Evolutionary conservation across 768 basidiomycete genomes (phyloP), one percentile per base, ranked within the genome.

Genomic region (Clavulina sp.): DNA sequence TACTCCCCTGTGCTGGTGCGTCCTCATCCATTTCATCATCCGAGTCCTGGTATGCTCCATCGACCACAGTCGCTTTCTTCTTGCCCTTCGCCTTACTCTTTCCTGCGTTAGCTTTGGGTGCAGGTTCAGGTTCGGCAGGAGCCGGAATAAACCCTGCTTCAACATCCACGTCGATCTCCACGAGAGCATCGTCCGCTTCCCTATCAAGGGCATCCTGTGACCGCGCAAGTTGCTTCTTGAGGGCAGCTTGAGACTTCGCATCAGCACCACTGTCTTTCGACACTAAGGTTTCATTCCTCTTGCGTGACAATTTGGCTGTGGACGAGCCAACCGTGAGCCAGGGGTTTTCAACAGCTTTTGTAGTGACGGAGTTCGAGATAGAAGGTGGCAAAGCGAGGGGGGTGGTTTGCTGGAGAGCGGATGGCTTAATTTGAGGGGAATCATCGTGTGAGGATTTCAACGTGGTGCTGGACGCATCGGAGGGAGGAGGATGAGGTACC

Each of bases 271-370:
- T 81, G 54, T 74, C 72, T 59, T 86, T 89, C 57, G 74, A 72
- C 21, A 87, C 74, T 3, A 77, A 63, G 6, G 84, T 70, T 53
- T 81, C 75, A 63, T 89, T 92, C 55, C 74, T 75, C 63, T 83
- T 87, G 54, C 77, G 76, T 0, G 77, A 68, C 2, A 69, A 65
- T 49, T 77, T 81, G 21, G 65, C 62, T 3, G 69, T 59, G 1
- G 68, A 48, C 3, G 63, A 52, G 7, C 52, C 48, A 6, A 66
- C 66, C 1, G 66, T 65, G 18, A 95, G 78, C 89, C 93, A 96
- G 6, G 92, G 92, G 63, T 97, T 97, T 6, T 56, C 53, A 19
- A 62, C 61, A 21, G 53, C 47, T 48, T 6, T 50, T 21, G 56
- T 56, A 40, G 9, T 51, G 55, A 4, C 52, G 33, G 49, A 24